Evolutionary conservation across 345 rosid genomes (phyloP).

Genomic region (Carallia brachiata): DNA sequence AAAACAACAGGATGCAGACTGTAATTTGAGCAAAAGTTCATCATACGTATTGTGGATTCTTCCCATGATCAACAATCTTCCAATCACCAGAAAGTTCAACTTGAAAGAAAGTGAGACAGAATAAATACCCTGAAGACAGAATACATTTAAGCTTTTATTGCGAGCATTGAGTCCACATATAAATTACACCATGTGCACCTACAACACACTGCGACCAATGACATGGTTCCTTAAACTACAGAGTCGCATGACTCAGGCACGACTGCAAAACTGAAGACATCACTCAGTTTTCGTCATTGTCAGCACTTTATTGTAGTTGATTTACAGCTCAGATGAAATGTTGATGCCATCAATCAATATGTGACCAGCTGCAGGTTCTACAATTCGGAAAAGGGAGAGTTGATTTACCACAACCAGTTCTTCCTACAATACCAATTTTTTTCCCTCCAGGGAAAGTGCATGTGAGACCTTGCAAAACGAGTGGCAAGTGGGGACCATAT

Average conservation of each 20-base stretch:
- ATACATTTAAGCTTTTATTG: not conserved
- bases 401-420: slow-evolving; percentile 70
- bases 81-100: too few species aligned
- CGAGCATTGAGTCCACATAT: not conserved
- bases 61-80: too few species aligned
- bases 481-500: slow-evolving; percentile 56
- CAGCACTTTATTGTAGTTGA: not conserved
- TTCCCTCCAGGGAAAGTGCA: slow-evolving; percentile 52
- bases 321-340: too few species aligned
- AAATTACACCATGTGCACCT: not conserved
- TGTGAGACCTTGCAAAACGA: slow-evolving; percentile 45
- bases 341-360: slow-evolving; percentile 50
- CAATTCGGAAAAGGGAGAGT: slow-evolving; percentile 63
- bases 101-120: too few species aligned
- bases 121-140: too few species aligned
- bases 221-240: not conserved
- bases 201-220: not conserved
- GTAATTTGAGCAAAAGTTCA: too few species aligned
- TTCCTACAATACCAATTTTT: slow-evolving; percentile 59
- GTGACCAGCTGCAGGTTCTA: slow-evolving; percentile 56
- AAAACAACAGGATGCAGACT: too few species aligned
- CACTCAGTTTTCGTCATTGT: not conserved
- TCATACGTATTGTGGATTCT: too few species aligned
- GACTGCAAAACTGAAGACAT: not conserved
- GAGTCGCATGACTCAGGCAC: not conserved